These are phyloP conservation scores for Chimonanthus salicifolius DNA, from an alignment of 164 flowering plant genomes.

Conservation along the genomic window DNA sequence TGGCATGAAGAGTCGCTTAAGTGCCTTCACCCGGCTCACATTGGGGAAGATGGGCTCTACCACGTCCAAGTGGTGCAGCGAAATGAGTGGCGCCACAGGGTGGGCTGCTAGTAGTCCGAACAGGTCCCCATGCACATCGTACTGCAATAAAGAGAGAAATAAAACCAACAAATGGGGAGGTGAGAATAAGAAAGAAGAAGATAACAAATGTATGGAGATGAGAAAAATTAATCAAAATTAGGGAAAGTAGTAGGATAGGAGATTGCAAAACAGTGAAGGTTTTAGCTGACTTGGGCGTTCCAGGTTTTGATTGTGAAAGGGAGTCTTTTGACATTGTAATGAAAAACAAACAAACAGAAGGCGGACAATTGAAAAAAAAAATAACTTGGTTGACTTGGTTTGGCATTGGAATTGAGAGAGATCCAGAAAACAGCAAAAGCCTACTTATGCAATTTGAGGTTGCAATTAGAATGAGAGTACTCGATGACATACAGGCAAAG, in stretches of 20 bases:
- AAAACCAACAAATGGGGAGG: neutral
- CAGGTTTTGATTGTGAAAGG: neutral
- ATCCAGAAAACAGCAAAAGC: no score
- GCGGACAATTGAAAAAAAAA: no score
- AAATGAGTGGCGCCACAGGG: constrained; percentile 62
- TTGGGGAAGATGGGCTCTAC: constrained; percentile 65
- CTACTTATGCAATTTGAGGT: no score
- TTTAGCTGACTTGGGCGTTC: neutral
- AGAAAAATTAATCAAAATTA: neutral
- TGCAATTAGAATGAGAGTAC: no score
- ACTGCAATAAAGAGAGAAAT: constrained; percentile 24
- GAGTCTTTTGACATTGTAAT: neutral
- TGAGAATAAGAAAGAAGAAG: neutral
- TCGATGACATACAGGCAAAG: no score
- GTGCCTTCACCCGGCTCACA: constrained; percentile 30
- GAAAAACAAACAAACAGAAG: no score
- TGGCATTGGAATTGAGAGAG: no score
- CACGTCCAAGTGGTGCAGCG: constrained; percentile 65
- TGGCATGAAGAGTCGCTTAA: constrained; percentile 33
- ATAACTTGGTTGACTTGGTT: no score
- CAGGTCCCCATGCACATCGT: constrained; percentile 48
- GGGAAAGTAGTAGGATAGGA: neutral
- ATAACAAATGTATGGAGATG: neutral
- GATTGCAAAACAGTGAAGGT: neutral
- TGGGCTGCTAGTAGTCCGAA: constrained; percentile 70